Base-by-base conservation (phyloP, 2,329 filamentous ascomycete species). In the Parascedosporium putredinis region DNA sequence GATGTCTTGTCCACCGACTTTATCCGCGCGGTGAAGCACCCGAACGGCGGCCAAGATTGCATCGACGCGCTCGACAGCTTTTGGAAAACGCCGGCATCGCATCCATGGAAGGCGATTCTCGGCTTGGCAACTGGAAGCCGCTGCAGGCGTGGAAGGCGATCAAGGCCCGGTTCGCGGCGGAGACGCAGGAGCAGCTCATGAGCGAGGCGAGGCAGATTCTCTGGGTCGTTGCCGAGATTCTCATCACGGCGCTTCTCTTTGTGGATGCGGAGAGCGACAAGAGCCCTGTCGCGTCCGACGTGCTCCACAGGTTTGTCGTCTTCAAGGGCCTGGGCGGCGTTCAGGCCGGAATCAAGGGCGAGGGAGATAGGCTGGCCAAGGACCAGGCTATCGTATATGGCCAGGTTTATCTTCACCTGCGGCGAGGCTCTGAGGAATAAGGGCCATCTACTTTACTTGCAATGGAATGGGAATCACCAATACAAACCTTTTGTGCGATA, bases 1-100 rank as follows among this genome's bases (percentile, higher is more conserved):
- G 83, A 86, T 57, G 81, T 88, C 5, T 69, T 88, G 50, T 78
- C 78, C 4, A 70, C 68, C 1, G 75, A 76, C 52, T 66, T 73
- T 14, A 53, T 75, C 12, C 60, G 72, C 18, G 70, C 71, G 0
- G 51, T 78, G 38, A 75, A 74, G 53, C 70, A 76, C 29, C 61
- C 68, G 1, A 61, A 61, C 22, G 60, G 53, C 1, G 72, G 66
- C 3, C 57, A 50, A 9, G 63, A 60, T 8, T 64, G 62, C 29
- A 52, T 73, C 3, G 60, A 66, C n/a, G 72, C 70, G 1, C 56
- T 78, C 18, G 68, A 69, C 16, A 61, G 60, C 40, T 60, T 76
- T 40, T 75, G 7, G 52, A 31, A 4, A 56, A 53, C 12, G 57
- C 59, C 0, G 40, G 45, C 14, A 20, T 40, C 2, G 54, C 43